Evolutionary conservation across 129 eudicot species (phyloP).

Genomic region (Tagetes erecta): DNA sequence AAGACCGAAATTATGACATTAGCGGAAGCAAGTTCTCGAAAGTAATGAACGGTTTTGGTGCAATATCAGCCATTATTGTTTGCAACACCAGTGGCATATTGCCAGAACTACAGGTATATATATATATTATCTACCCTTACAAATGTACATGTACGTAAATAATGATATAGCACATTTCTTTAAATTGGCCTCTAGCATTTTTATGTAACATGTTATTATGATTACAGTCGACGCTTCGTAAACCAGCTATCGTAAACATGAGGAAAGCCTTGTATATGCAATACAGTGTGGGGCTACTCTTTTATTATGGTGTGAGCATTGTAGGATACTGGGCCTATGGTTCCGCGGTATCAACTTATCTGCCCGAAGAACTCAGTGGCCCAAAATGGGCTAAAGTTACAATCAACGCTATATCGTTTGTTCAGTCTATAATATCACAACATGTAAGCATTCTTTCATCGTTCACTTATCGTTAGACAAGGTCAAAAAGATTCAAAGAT

Average conservation of each 20-base stretch:
- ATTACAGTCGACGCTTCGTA: constrained; percentile 50
- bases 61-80: constrained; percentile 57
- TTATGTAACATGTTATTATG: background rate
- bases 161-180: too few species aligned
- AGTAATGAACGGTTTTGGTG: constrained; percentile 53
- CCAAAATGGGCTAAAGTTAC: constrained; percentile 60
- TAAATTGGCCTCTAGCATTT: too few species aligned
- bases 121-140: background rate
- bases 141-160: too few species aligned
- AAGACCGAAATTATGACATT: constrained; percentile 40
- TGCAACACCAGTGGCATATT: constrained; percentile 60
- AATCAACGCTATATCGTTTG: constrained; percentile 41
- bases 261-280: constrained; percentile 56
- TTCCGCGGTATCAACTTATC: constrained; percentile 47
- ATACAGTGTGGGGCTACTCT: constrained; percentile 43
- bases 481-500: background rate
- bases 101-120: constrained; percentile 49
- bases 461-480: background rate
- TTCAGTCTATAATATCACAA: constrained; percentile 53
- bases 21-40: constrained; percentile 42
- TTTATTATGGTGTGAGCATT: constrained; percentile 56
- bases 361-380: constrained; percentile 46
- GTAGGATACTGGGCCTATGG: constrained; percentile 62
- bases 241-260: constrained; percentile 53
- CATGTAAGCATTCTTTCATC: constrained; percentile 44